Percentiles rank a stretch among this genome's conserved stretches.
phyloP scores from a whole-genome alignment of 2,329 filamentous ascomycete species.

The Emergomyces africanus region DNA sequence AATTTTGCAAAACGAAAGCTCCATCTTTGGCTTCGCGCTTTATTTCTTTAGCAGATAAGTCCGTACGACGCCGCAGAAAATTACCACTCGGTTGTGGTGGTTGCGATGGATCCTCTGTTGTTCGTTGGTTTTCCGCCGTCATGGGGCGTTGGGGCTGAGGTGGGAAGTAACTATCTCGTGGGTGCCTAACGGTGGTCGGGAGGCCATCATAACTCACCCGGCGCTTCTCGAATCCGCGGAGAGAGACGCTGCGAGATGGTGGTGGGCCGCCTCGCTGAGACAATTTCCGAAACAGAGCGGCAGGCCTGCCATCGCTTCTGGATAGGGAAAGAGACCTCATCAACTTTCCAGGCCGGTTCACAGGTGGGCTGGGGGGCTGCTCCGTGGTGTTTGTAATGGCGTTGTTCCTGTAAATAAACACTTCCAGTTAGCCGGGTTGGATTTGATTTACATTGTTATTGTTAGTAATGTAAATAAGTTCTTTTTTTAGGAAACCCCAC shows the following conservation, averaged over 20 bases:
- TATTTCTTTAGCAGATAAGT: conserved; percentile 49
- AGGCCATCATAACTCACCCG: conserved; percentile 25
- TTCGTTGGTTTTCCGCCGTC: conserved; percentile 3
- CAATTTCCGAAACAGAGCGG: conserved; percentile 30
- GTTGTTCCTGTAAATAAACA: conserved; percentile 63
- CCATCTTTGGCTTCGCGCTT: conserved; percentile 43
- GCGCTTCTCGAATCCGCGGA: conserved; percentile 12
- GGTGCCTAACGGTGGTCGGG: conserved; percentile 15
- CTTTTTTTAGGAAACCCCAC: conserved; percentile 28
- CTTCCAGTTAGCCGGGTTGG: conserved; percentile 1
- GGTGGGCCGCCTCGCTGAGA: conserved; percentile 33
- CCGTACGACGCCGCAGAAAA: conserved; percentile 60
- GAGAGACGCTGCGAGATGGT: conserved; percentile 26
- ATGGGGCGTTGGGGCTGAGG: conserved; percentile 5
- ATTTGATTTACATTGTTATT: background rate
- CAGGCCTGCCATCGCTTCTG: conserved; percentile 38
- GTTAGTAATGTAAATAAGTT: too few species aligned
- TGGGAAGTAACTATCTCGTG: conserved; percentile 23
- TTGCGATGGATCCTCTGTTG: conserved; percentile 2
- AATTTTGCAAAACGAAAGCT: conserved; percentile 37
- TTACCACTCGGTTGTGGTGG: conserved; percentile 23
- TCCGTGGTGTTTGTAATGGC: conserved; percentile 52
- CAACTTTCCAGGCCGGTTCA: conserved; percentile 27
- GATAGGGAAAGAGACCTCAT: conserved; percentile 51
- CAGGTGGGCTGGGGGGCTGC: conserved; percentile 30